Base-by-base conservation (phyloP, 495 filamentous ascomycete genomes). In the Friedmanniomyces simplex region DNA sequence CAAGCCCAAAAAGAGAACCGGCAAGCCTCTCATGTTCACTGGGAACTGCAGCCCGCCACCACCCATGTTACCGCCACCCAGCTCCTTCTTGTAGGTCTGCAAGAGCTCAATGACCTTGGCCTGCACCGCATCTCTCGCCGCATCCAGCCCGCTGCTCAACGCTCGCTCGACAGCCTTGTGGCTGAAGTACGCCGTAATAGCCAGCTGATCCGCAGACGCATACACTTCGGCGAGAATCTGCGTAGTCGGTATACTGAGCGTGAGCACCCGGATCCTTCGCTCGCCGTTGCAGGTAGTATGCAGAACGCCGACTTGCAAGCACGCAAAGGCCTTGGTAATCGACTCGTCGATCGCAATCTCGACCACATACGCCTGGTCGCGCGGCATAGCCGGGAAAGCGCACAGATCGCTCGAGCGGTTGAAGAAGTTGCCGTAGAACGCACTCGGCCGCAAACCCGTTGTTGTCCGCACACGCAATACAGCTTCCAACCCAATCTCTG, bases 381-480 rank as follows among this genome's bases (percentile, higher is more conserved):
- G 82, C 20, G 93, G 93, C 77, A 98, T 96, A 5, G 94, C 93
- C 1, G 91, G 91, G 78, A 97, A 97, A 22, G 91, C 91, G 68
- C 91, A 96, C 49, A 98, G 83, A 73, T 98, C 94, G 18, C 89
- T 95, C 66, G 86, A 91, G 55, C 93, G 81, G 73, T 97, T 98
- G 79, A 98, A 98, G 73, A 98, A 98, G 72, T 98, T 98, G 59
- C 93, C 93, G 72, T 97, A 98, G 76, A 98, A 98, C 0, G 91
- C 88, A 74, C 79, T 94, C 89, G 97, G 97, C 32, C 93, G 84
- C 49, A 98, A 74, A 47, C 93, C 93, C 12, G 91, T 96, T 11
- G 94, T 96, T 24, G 91, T 91, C 59, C 93, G 81, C 6, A 98
- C 94, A 59, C 93, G 86, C 52, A 98, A 85, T 48, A 98, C 93